Evolutionary conservation across 257 asterid species (phyloP), one percentile per base, ranked within the genome.

Genomic region (Solanum gracilifrons): DNA sequence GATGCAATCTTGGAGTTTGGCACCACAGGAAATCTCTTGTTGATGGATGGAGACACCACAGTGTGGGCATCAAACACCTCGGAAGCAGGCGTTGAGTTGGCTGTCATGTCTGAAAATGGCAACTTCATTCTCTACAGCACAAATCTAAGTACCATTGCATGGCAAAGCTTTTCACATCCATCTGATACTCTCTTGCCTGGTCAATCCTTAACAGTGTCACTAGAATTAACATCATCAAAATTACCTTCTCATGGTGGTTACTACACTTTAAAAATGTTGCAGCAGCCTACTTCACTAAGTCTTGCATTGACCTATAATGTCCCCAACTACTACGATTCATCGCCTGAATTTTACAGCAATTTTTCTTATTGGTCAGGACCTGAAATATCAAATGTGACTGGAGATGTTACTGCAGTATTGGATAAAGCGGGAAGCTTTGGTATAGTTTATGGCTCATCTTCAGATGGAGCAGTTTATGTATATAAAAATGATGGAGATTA

Each of bases 151-250:
- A 58, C 66, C 3, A 77, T 94, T 33, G 91, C 83, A 16, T 96
- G 99, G 98, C 95, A 96, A 85, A 95, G 97, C 92, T 96, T 96
- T 46, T 87, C 93, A 0, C 92, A 92, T 66, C 99, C 99, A 62
- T 96, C 98, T n/a, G 99, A 96, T 82, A 94, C 99, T 7, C 95
- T 95, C 88, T 77, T 96, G 16, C 98, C 98, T 0, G 99, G 99
- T 18, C 99, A 95, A 79, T 88, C 94, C 15, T 85, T 96, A 87
- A 90, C 93, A 5, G 98, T 82, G 18, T 86, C 92, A 32, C 90
- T 85, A 1, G 93, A 94, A 91, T 95, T 96, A 72, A 93, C 91
- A 74, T 94, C 98, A 3, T 89, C 97, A 5, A 76, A 43, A 12
- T 90, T 90, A 2, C 88, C 92, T 74, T 89, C 95, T 6, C 90